A percentile compares a stretch with the other conserved stretches of the same genome.
Conservation (phyloP, 2,329 filamentous ascomycete species). For the Diplodia mutila region DNA sequence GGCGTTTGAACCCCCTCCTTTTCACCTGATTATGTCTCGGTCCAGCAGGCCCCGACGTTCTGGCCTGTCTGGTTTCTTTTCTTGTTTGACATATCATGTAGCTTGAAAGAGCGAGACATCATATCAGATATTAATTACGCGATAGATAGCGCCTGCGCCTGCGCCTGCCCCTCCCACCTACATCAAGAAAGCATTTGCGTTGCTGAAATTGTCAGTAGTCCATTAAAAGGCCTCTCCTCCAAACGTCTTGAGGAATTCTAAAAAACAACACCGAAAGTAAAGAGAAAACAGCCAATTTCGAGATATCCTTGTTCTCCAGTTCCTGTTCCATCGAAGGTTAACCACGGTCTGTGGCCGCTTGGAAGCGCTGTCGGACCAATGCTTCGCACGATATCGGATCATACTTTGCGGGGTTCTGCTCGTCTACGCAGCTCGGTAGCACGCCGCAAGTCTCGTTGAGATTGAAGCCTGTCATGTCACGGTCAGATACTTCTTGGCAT, state of each 20-base stretch:
- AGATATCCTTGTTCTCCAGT: background rate
- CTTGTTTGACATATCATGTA: background rate
- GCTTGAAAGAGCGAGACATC: background rate
- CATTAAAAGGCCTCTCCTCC: background rate
- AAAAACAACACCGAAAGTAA: background rate
- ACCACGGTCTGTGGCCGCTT: background rate
- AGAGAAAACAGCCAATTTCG: background rate
- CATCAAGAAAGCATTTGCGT: background rate
- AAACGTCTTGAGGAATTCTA: background rate
- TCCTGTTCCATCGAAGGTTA: background rate
- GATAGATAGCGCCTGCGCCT: no score
- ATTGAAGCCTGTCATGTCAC: slow-evolving; percentile 47
- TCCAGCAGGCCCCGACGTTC: no score
- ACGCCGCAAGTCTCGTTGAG: slow-evolving; percentile 17
- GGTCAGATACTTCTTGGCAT: slow-evolving; percentile 54
- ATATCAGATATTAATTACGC: background rate
- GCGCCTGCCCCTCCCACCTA: background rate
- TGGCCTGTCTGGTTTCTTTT: no score
- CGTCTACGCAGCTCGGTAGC: slow-evolving; percentile 47
- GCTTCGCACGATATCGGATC: slow-evolving; percentile 42
- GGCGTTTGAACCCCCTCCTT: no score
- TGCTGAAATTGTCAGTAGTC: background rate
- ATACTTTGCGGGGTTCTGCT: slow-evolving; percentile 54
- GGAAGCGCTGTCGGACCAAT: slow-evolving; percentile 3
- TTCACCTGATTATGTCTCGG: no score